phyloP scores from a whole-genome alignment of 2,329 filamentous ascomycete species.

The Fusarium gaditjirri region DNA sequence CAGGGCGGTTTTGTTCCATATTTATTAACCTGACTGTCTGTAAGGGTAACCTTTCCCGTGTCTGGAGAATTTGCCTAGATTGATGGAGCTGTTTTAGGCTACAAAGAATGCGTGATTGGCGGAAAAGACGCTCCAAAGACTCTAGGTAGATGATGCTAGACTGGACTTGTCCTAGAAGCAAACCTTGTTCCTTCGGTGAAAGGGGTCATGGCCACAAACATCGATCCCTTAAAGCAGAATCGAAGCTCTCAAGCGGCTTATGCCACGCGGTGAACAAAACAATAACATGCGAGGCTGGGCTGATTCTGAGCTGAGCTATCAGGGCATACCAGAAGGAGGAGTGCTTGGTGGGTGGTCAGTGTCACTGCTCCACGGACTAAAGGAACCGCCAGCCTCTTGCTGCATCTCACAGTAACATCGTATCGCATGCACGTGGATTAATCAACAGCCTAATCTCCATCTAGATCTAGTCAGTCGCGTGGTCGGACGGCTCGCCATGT shows the following conservation, averaged over 20 bases:
- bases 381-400: background rate
- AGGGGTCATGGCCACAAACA: background rate
- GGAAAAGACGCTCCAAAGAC: background rate
- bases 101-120: constrained; percentile 1
- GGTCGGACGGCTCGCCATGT: constrained; percentile 26
- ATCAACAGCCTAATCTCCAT: constrained; percentile 13
- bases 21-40: background rate
- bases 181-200: constrained; percentile 16
- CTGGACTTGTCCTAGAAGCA: constrained; percentile 3
- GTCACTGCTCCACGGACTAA: constrained; percentile 4
- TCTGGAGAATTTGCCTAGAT: background rate
- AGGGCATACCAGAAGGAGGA: background rate
- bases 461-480: constrained; percentile 31
- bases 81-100: background rate
- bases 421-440: constrained; percentile 17
- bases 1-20: background rate
- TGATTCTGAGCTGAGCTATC: constrained; percentile 12
- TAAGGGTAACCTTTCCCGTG: constrained; percentile 4
- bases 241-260: background rate
- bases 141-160: constrained; percentile 1
- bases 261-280: background rate
- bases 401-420: background rate
- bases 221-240: background rate
- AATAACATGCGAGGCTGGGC: constrained; percentile 3
- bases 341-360: background rate